A percentile compares a stretch with the other conserved stretches of the same genome.
Evolutionary conservation across 345 rosid genomes (phyloP).

Genomic region (Rhizophora mangle): DNA sequence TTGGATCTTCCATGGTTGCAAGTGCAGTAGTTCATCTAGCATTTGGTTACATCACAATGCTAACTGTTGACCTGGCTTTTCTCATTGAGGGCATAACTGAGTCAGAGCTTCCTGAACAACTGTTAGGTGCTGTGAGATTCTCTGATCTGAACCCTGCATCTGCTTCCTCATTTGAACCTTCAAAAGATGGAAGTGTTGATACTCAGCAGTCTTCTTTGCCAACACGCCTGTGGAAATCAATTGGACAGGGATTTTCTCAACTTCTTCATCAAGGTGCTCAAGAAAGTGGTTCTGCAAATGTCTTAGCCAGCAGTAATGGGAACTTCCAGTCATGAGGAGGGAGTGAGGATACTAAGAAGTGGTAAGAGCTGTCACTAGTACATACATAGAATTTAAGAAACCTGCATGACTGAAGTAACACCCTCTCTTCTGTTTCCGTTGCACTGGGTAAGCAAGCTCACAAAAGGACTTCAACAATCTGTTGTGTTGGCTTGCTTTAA

Average conservation of each 20-base stretch:
- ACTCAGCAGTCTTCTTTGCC: constrained; percentile 46
- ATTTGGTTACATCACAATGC: constrained; percentile 74
- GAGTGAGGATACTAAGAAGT: constrained; percentile 35
- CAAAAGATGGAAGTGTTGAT: constrained; percentile 20
- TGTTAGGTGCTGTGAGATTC: constrained; percentile 79
- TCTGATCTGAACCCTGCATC: constrained; percentile 70
- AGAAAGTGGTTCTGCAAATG: constrained; percentile 35
- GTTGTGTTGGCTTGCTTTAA: too few species aligned
- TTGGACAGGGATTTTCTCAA: constrained; percentile 74
- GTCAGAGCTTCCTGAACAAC: constrained; percentile 81
- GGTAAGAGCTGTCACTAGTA: constrained; percentile 34
- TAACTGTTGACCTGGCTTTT: constrained; percentile 92
- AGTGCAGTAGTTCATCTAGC: constrained; percentile 91
- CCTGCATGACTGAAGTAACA: neutral
- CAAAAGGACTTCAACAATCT: too few species aligned
- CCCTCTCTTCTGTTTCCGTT: neutral
- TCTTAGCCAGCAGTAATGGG: constrained; percentile 37
- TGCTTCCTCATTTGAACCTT: constrained; percentile 41
- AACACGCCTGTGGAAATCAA: constrained; percentile 72
- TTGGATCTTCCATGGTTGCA: constrained; percentile 96
- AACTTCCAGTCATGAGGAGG: constrained; percentile 25
- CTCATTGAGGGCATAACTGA: constrained; percentile 75
- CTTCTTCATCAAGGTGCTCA: constrained; percentile 57
- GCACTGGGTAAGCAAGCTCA: neutral
- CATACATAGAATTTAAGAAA: neutral